Evolutionary conservation across 2,329 filamentous ascomycete species (phyloP).

Genomic region (Boeremia exigua): DNA sequence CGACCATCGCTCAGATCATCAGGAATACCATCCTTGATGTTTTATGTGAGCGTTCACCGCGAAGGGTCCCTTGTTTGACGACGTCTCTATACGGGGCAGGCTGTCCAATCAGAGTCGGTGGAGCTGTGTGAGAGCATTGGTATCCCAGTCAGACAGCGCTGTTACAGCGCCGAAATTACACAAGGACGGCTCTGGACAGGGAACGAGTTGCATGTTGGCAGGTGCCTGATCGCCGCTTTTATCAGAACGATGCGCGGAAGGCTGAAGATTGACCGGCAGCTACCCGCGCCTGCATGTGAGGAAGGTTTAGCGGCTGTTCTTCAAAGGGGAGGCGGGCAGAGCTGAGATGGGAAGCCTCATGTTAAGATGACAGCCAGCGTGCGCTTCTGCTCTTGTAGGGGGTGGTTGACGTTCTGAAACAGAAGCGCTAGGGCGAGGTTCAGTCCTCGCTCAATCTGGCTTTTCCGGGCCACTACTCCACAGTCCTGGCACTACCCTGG

Average conservation of each 20-base stretch:
- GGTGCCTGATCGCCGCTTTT: constrained; percentile 9
- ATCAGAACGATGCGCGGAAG: constrained; percentile 9
- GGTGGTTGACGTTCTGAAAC: constrained; percentile 10
- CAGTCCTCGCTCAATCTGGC: constrained; percentile 13
- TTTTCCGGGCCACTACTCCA: constrained; percentile 12
- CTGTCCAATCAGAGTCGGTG: constrained; percentile 21
- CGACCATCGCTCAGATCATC: constrained; percentile 15
- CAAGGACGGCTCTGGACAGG: constrained; percentile 14
- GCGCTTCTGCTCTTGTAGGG: neutral
- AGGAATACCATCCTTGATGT: constrained; percentile 6
- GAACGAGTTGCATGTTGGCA: constrained; percentile 5
- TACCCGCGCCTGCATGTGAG: constrained; percentile 14
- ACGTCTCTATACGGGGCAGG: constrained; percentile 18
- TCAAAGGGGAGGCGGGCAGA: neutral
- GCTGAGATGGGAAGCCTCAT: constrained; percentile 1
- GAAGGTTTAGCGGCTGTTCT: neutral
- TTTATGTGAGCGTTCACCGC: constrained; percentile 18
- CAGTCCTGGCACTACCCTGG: constrained; percentile 20
- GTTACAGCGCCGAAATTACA: constrained; percentile 19
- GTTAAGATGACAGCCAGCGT: neutral
- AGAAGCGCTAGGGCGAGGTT: constrained; percentile 6
- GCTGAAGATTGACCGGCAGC: constrained; percentile 17
- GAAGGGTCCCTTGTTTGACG: constrained; percentile 11
- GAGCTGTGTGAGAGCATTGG: constrained; percentile 4
- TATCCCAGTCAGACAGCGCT: constrained; percentile 18